A percentile compares a stretch with the other conserved stretches of the same genome.
These are phyloP conservation scores for Bruguiera hainesii DNA, from an alignment of 441 rosid species.

Conservation along the genomic window DNA sequence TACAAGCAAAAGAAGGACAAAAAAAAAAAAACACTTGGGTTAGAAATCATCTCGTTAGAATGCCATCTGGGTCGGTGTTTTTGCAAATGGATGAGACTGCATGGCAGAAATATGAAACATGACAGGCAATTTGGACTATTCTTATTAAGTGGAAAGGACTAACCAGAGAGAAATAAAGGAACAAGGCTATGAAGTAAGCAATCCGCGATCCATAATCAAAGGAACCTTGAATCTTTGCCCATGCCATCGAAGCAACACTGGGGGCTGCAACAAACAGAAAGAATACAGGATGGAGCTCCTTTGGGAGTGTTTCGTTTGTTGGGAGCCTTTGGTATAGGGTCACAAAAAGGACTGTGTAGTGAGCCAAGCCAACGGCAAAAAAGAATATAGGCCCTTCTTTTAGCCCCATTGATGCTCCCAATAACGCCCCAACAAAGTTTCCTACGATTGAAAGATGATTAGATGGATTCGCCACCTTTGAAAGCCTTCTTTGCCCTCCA, in stretches of 20 bases:
- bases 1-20: background rate
- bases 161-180: slow-evolving; percentile 79
- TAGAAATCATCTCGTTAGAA: too few relatives aligned
- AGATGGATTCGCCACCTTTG: slow-evolving; percentile 87
- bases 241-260: slow-evolving; percentile 83
- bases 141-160: slow-evolving; percentile 4
- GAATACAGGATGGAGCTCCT: slow-evolving; percentile 94
- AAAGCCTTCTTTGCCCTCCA: slow-evolving; percentile 80
- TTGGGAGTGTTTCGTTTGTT: slow-evolving; percentile 77
- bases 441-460: slow-evolving; percentile 82
- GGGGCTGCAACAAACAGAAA: slow-evolving; percentile 93
- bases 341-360: slow-evolving; percentile 78
- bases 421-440: slow-evolving; percentile 80
- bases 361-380: slow-evolving; percentile 82
- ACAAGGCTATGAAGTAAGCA: slow-evolving; percentile 81
- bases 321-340: slow-evolving; percentile 94
- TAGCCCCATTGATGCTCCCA: slow-evolving; percentile 86
- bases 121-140: too few relatives aligned
- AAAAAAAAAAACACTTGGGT: background rate
- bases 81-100: background rate
- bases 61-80: background rate
- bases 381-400: slow-evolving; percentile 90
- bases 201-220: slow-evolving; percentile 66
- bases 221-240: slow-evolving; percentile 69
- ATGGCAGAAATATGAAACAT: too few relatives aligned